Percentiles rank a stretch among this genome's conserved stretches.
Conservation (phyloP, 768 basidiomycete species). For the Auricularia cornea region DNA sequence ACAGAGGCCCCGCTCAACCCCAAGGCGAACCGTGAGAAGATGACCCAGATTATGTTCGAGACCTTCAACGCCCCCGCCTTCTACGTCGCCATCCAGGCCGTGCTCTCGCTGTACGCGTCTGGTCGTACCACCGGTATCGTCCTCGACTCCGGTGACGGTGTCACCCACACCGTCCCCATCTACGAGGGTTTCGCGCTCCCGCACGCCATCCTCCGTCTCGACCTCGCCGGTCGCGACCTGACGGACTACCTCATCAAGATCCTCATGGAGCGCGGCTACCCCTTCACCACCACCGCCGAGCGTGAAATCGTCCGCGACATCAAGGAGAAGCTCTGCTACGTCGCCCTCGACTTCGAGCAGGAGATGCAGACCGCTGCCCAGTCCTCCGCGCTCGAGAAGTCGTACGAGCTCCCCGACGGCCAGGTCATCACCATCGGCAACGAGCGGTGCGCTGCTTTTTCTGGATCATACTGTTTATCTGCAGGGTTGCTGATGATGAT, state of each 20-base stretch:
- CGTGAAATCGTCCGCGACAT: conserved; percentile 57
- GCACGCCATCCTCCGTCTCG: conserved; percentile 61
- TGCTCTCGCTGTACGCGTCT: conserved; percentile 68
- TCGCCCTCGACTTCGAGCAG: conserved; percentile 66
- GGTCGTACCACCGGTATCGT: conserved; percentile 69
- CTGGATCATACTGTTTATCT: conserved; percentile 17
- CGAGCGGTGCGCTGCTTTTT: conserved; percentile 53
- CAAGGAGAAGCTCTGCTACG: conserved; percentile 79
- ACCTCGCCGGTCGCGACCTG: conserved; percentile 58
- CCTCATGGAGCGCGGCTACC: conserved; percentile 53
- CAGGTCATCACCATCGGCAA: conserved; percentile 73
- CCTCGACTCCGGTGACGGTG: conserved; percentile 68
- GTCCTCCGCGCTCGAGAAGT: conserved; percentile 60
- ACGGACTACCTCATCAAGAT: conserved; percentile 51
- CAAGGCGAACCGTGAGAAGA: conserved; percentile 88
- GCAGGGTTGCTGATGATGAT: not conserved
- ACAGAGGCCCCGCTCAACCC: conserved; percentile 92
- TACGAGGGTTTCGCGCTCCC: conserved; percentile 66
- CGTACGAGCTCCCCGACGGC: conserved; percentile 62
- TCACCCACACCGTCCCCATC: conserved; percentile 63
- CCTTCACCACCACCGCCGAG: conserved; percentile 54
- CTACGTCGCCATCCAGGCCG: conserved; percentile 89
- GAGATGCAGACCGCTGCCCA: conserved; percentile 63
- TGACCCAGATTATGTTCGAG: conserved; percentile 96
- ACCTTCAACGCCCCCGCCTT: conserved; percentile 90